Evolutionary conservation across 2,329 filamentous ascomycete genomes (phyloP).

Genomic region (Chaetomiaceae sp.): DNA sequence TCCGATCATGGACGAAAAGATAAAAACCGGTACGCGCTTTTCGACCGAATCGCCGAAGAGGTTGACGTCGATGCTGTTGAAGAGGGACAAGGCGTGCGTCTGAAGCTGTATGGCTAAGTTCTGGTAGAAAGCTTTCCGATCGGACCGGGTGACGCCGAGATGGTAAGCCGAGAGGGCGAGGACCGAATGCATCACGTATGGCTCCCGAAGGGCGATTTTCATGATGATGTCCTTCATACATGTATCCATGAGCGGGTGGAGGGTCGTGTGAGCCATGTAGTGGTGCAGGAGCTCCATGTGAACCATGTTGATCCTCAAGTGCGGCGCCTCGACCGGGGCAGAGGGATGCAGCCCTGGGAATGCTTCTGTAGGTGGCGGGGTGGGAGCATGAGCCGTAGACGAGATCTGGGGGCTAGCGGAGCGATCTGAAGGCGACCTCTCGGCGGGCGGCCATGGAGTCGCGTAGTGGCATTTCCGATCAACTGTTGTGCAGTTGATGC

Average conservation of each 20-base stretch:
- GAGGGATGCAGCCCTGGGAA: constrained; percentile 6
- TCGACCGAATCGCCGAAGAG: constrained; percentile 26
- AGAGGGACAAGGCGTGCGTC: constrained; percentile 39
- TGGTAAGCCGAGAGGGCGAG: constrained; percentile 38
- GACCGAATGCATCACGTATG: constrained; percentile 37
- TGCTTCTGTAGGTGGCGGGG: constrained; percentile 1
- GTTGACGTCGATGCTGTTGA: constrained; percentile 30
- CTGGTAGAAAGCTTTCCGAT: constrained; percentile 28
- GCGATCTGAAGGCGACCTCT: constrained; percentile 9
- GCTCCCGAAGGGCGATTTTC: constrained; percentile 26
- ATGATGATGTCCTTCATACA: constrained; percentile 19
- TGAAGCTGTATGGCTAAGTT: constrained; percentile 42
- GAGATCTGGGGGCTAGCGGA: constrained; percentile 14
- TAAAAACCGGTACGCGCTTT: constrained; percentile 38
- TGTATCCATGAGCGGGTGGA: constrained; percentile 16
- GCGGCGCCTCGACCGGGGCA: constrained; percentile 4
- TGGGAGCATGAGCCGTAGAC: neutral
- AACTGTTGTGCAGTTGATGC: constrained; percentile 30
- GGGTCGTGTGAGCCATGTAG: constrained; percentile 19
- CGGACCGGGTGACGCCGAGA: constrained; percentile 28
- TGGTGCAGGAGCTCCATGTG: constrained; percentile 31
- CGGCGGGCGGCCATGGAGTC: constrained; percentile 4
- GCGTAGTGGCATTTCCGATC: constrained; percentile 29
- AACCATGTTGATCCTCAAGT: constrained; percentile 23
- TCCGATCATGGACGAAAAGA: constrained; percentile 43